Evolutionary conservation across 352 stramenopile genomes (phyloP), one percentile per base, ranked within the genome.

Genomic region (Phytopythium oedochilum): DNA sequence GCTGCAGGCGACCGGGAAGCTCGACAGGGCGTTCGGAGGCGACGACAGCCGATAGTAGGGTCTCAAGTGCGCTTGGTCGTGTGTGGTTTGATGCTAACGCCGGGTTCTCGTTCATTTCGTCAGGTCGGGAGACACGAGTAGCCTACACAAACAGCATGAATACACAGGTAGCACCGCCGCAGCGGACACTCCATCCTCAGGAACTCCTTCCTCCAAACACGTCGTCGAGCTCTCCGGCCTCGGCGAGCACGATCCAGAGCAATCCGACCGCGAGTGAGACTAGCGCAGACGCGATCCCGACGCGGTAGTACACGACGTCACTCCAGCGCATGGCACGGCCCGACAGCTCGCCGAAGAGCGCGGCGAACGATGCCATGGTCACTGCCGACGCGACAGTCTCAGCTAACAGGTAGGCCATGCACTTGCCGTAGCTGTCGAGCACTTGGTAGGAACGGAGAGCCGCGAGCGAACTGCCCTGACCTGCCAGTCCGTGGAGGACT

Each of bases 331-430:
- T 68, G 47, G 60, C 45, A 12, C 74, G 67, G 18, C 63, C 59
- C 10, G 80, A 89, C 11, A 81, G 42, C 43, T 84, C 74, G 10
- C 92, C 89, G 48, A 96, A 97, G 9, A 86, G 50, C 6, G 76
- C 72, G 2, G 89, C 83, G 63, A 97, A 96, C 0, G 54, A 59
- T 20, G 78, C 87, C 92, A 98, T 98, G n/a, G 85, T 83, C 6
- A 96, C n/a, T 39, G 91, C 94, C 15, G 75, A 88, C 22, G 73
- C 92, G 12, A 76, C 38, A 48, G 88, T 97, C 60, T 97, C 97
- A 25, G 71, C 87, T 0, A 52, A 70, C 2, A 98, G 61, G 71
- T 97, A 97, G 12, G 90, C 29, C 11, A 84, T 40, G 20, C 74
- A 89, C 48, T 68, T 62, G 39, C 55, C 44, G 35, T 49, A 55